Percentiles rank a stretch among this genome's conserved stretches.
phyloP scores from a whole-genome alignment of 805 yeast species.

The Cyberlindnera japonica region DNA sequence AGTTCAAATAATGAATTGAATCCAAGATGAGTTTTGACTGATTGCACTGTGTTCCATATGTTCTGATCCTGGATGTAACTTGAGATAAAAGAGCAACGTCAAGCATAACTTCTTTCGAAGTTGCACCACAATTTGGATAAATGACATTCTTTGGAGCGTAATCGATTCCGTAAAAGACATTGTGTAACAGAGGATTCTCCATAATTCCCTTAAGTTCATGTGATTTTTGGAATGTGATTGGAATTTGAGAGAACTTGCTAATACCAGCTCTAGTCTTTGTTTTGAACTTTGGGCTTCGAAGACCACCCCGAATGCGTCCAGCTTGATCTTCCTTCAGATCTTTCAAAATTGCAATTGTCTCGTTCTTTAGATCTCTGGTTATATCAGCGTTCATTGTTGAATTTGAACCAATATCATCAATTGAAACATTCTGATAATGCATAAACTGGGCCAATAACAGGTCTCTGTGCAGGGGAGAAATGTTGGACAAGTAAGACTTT shows the following conservation, averaged over 20 bases:
- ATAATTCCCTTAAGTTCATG: constrained; percentile 35
- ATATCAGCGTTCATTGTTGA: background rate
- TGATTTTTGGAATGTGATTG: constrained; percentile 32
- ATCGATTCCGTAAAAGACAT: constrained; percentile 52
- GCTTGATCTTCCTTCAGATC: background rate
- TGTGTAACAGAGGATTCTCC: constrained; percentile 31
- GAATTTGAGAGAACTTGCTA: constrained; percentile 32
- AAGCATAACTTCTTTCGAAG: constrained; percentile 43
- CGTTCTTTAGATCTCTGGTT: background rate
- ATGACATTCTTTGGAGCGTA: constrained; percentile 55
- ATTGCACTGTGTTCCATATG: constrained; percentile 59
- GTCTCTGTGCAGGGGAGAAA: constrained; percentile 25
- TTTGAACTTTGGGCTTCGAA: constrained; percentile 9
- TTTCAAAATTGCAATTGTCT: background rate
- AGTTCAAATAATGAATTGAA: constrained; percentile 45
- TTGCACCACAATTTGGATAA: constrained; percentile 51
- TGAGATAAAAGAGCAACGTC: constrained; percentile 58
- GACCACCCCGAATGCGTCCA: constrained; percentile 8
- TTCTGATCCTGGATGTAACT: constrained; percentile 53
- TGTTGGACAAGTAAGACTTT: constrained; percentile 28
- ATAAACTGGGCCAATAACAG: constrained; percentile 15
- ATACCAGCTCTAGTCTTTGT: constrained; percentile 20
- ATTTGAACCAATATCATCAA: background rate
- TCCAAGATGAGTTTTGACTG: constrained; percentile 51
- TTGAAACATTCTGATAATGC: background rate